Base-by-base conservation (phyloP, 257 asterid genomes). In the Nicotiana sylvestris region DNA sequence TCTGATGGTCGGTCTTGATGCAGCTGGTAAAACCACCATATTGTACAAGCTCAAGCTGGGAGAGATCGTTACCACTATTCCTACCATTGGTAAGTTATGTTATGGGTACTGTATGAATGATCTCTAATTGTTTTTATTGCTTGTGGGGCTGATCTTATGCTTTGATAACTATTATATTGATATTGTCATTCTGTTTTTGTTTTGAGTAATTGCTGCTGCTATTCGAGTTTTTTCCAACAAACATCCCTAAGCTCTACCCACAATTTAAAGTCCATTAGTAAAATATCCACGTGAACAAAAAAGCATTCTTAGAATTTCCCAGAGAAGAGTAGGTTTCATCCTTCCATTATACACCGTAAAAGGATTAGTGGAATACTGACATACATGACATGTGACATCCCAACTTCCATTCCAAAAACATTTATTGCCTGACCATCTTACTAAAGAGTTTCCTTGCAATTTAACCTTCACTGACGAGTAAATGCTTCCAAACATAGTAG, bases 21-120 rank as follows among this genome's bases (percentile, higher is more conserved):
- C 95, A 57, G 97, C 97, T 82, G 97, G 97, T 90, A 92, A 92
- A 90, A 92, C 97, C 79, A 92, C 97, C 3, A 92, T 92, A 83
- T 84, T 92, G 90, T 92, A 92, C 89, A 92, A 92, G 82, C 93
- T 92, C 86, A 92, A 92, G 95, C 88, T 92, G 86, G 97, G 97
- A 87, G 95, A 92, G 81, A 91, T 91, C n/a, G 97, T 92, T 32
- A 92, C 97, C 13, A 92, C 97, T 80, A 92, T 90, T 82, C 95
- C 95, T 43, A 92, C 97, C 33, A 91, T 92, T 72, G 97, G 97
- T 91, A 89, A 65, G 90, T 81, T 77, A n/a, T 82, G n/a, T 49
- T 68, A 5, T 49, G 16, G 80, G 51, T 65, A 9, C 72, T 46
- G 3, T n/a, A 37, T 15, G 33, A 39, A 62, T 51, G 35, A 25